Base-by-base conservation (phyloP, 2,329 filamentous ascomycete species). In the Malbranchea zuffiana region DNA sequence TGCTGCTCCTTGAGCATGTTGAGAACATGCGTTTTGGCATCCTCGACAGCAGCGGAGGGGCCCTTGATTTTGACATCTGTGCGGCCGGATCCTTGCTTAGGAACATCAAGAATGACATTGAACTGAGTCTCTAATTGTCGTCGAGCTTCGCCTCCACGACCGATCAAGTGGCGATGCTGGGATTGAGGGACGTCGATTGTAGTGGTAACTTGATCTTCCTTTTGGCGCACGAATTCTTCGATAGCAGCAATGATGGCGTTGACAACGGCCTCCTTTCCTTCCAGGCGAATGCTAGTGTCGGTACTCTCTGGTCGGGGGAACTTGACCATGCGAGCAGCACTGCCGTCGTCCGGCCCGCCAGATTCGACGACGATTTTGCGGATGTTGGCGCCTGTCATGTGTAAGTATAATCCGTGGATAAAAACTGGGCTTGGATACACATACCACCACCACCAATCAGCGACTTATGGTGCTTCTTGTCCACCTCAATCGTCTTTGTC, bases 141-240 rank as follows among this genome's bases (percentile, higher is more conserved):
- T 59, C 92, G 82, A 32, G 77, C 78, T 48, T 94, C 86, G 45
- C 92, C 90, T 45, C 85, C 86, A 39, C 86, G 84, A 27, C 90
- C 90, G 53, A 98, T 96, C 16, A 98, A 71, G 6, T 83, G 72
- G 37, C 87, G 74, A 60, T 98, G 92, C 68, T 95, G 92, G 50
- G 90, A 82, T 8, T 80, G 78, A 11, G 87, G 82, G 23, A 98
- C 78, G 21, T 95, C 86, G 17, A 95, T 56, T 11, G 71, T 70
- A 51, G 84, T 80, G 0, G 78, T 82, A 26, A 84, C 74, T 62
- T 94, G 84, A 56, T 75, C 88, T 50, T 88, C 82, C 24, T 84
- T 80, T 55, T 92, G 75, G n/a, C 73, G 66, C 19, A 93, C 85
- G 49, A 93, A 82, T 31, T 76, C 72, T 53, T 90, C 66, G 49